Conservation (phyloP, 139 green algal genomes). For the Dunaliella primolecta region DNA sequence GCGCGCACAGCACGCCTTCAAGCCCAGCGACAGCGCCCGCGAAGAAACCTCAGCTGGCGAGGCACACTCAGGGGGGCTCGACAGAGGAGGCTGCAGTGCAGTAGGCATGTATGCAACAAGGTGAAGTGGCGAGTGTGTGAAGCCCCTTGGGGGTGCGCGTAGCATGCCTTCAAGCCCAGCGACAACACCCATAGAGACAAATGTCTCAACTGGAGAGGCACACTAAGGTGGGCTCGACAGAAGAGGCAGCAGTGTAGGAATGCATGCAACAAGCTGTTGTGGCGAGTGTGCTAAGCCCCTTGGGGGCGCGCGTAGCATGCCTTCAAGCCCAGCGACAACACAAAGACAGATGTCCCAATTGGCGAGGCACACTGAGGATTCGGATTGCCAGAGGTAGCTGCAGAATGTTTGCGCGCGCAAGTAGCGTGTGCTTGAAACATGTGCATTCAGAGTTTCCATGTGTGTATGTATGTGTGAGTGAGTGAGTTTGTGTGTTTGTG, state of each 20-base stretch:
- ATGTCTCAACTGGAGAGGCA: not conserved
- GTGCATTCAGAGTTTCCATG: too few relatives aligned
- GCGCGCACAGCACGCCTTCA: not conserved
- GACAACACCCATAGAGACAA: not conserved
- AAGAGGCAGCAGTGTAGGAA: not conserved
- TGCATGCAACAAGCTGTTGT: too few relatives aligned
- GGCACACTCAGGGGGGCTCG: not conserved
- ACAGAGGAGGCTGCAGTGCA: not conserved
- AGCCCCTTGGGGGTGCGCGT: not conserved
- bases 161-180: not conserved
- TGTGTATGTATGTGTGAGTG: not conserved
- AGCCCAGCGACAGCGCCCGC: not conserved
- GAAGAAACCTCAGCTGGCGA: not conserved
- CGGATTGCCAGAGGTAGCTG: not conserved
- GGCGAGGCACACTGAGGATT: not conserved
- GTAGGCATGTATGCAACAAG: too few relatives aligned
- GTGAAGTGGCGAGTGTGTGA: too few relatives aligned
- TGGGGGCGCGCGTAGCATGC: not conserved
- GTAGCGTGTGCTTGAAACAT: not conserved
- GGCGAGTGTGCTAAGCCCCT: not conserved
- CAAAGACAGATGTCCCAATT: not conserved
- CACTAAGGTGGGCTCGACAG: not conserved
- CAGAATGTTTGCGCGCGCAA: too few relatives aligned
- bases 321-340: not conserved
- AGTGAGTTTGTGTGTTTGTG: not conserved